Evolutionary conservation across 257 asterid genomes (phyloP).

Genomic region (Penstemon eatonii): DNA sequence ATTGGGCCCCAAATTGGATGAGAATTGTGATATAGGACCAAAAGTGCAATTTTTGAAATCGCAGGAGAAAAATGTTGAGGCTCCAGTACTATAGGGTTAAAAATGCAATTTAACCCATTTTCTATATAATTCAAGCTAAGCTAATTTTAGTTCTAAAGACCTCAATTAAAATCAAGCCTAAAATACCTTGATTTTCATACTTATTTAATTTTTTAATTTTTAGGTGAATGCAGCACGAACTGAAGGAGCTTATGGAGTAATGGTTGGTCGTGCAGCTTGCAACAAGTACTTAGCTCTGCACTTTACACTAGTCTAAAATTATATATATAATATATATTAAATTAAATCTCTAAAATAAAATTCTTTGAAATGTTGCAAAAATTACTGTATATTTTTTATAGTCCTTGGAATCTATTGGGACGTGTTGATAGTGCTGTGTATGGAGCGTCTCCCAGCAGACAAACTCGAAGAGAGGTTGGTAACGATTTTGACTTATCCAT

Average conservation of each 20-base stretch:
- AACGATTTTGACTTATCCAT: conserved; percentile 8
- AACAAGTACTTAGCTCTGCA: conserved; percentile 47
- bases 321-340: neutral
- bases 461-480: conserved; percentile 83
- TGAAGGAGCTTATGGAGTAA: conserved; percentile 96
- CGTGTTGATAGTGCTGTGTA: conserved; percentile 77
- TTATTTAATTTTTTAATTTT: conserved; percentile 18
- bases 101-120: too few species aligned
- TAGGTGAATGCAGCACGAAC: conserved; percentile 74
- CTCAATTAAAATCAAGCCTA: too few species aligned
- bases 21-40: too few species aligned
- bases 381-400: conserved; percentile 31
- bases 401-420: conserved; percentile 88
- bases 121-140: too few species aligned
- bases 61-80: too few species aligned
- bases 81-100: too few species aligned
- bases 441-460: conserved; percentile 61
- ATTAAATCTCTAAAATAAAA: too few species aligned
- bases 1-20: too few species aligned
- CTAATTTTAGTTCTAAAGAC: too few species aligned
- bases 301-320: neutral
- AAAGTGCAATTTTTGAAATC: too few species aligned
- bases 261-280: conserved; percentile 94
- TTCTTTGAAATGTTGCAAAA: too few species aligned
- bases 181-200: conserved; percentile 11